These are phyloP conservation scores for Fusarium praegraminearum DNA, from an alignment of 2,329 filamentous ascomycete genomes.

Conservation along the genomic window DNA sequence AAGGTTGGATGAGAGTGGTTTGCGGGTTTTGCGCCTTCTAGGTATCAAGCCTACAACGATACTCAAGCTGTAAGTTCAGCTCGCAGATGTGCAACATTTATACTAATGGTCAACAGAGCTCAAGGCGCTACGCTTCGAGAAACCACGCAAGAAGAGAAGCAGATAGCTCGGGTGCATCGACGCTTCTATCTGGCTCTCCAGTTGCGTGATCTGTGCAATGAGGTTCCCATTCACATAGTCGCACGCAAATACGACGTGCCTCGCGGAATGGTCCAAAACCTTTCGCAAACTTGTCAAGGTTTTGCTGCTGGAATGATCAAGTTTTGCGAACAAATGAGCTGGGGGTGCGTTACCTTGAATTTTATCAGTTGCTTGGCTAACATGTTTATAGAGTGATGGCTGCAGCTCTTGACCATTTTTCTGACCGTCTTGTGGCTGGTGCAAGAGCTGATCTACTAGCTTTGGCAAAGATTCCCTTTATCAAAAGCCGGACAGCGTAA, in stretches of 20 bases:
- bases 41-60: slow-evolving; percentile 76
- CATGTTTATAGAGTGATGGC: slow-evolving; percentile 68
- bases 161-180: slow-evolving; percentile 72
- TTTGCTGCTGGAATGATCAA: slow-evolving; percentile 85
- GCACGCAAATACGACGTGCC: slow-evolving; percentile 77
- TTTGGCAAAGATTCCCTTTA: slow-evolving; percentile 77
- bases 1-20: slow-evolving; percentile 74
- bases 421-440: slow-evolving; percentile 78
- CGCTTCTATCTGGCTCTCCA: slow-evolving; percentile 82
- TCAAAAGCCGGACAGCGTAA: slow-evolving; percentile 81
- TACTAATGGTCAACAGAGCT: slow-evolving; percentile 58
- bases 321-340: slow-evolving; percentile 82
- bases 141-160: slow-evolving; percentile 69
- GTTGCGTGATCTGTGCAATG: slow-evolving; percentile 82
- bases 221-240: slow-evolving; percentile 76
- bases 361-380: slow-evolving; percentile 24
- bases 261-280: slow-evolving; percentile 76
- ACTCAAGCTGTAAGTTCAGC: slow-evolving; percentile 69
- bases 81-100: neutral
- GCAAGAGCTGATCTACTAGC: slow-evolving; percentile 77
- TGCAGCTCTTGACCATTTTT: slow-evolving; percentile 79
- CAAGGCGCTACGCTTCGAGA: slow-evolving; percentile 75
- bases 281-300: slow-evolving; percentile 80
- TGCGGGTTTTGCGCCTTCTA: slow-evolving; percentile 75
- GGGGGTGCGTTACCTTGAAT: slow-evolving; percentile 62